A percentile compares a stretch with the other conserved stretches of the same genome.
phyloP scores from a whole-genome alignment of 129 eudicot genomes.

The Escallonia rubra region DNA sequence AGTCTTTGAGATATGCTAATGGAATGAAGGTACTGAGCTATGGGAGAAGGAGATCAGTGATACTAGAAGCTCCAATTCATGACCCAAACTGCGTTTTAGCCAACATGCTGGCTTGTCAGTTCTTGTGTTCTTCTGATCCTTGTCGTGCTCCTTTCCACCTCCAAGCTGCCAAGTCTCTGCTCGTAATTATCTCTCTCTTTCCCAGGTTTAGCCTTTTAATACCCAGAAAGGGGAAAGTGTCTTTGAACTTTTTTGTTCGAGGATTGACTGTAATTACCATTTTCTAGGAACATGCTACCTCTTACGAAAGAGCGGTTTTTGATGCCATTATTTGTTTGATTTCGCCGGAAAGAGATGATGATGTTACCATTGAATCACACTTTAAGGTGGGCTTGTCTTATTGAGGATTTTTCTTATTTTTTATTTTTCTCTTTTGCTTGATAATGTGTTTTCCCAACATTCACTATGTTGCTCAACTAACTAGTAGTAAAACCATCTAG shows the following conservation, averaged over 20 bases:
- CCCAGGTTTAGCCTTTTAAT: not conserved
- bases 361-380: constrained; percentile 63
- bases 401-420: not conserved
- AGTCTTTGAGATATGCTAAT: not conserved
- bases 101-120: constrained; percentile 76
- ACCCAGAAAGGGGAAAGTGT: no score
- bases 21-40: constrained; percentile 59
- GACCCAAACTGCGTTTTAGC: constrained; percentile 76
- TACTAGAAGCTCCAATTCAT: constrained; percentile 62
- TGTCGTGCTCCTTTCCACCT: constrained; percentile 39
- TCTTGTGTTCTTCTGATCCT: constrained; percentile 29
- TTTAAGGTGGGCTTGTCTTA: constrained; percentile 41
- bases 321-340: constrained; percentile 47
- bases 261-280: not conserved
- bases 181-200: constrained; percentile 29
- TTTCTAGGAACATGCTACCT: constrained; percentile 61
- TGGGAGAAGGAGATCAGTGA: constrained; percentile 70
- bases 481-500: not conserved
- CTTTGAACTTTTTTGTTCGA: not conserved
- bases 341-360: constrained; percentile 74
- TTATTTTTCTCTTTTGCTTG: not conserved
- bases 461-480: not conserved
- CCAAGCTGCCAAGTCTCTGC: constrained; percentile 53
- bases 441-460: not conserved
- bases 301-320: constrained; percentile 81